phyloP scores from a whole-genome alignment of 306 rosid genomes.

The Quillaja saponaria region DNA sequence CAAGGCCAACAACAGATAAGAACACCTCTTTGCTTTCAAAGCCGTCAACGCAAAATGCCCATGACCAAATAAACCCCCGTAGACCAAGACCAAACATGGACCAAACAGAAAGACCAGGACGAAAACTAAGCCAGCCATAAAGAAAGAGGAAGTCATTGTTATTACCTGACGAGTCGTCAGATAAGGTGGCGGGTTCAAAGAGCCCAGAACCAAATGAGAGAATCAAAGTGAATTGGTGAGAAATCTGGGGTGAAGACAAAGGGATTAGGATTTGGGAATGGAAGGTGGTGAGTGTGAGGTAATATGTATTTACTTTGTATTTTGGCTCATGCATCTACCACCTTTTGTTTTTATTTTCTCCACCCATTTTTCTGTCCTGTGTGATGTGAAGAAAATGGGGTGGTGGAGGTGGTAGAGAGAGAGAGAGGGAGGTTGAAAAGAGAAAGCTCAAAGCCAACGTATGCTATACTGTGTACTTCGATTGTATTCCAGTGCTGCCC shows the following conservation, averaged over 20 bases:
- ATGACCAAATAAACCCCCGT: conserved; percentile 39
- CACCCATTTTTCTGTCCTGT: conserved; percentile 19
- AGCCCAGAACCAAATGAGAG: conserved; percentile 19
- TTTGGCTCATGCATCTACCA: conserved; percentile 93
- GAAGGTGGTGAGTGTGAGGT: conserved; percentile 62
- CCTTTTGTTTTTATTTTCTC: conserved; percentile 59
- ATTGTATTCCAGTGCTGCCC: conserved; percentile 56
- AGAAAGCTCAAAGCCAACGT: conserved; percentile 38
- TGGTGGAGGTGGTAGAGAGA: conserved; percentile 43
- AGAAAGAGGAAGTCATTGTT: conserved; percentile 34
- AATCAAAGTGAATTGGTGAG: conserved; percentile 30
- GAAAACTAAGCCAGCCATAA: conserved; percentile 7
- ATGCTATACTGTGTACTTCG: conserved; percentile 31
- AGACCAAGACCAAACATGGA: conserved; percentile 32
- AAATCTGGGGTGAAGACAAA: conserved; percentile 28
- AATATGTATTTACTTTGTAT: conserved; percentile 35
- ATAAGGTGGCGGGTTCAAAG: conserved; percentile 38
- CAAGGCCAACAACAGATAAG: conserved; percentile 29
- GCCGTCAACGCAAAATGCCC: conserved; percentile 63
- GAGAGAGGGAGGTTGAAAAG: conserved; percentile 25
- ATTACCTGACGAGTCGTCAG: conserved; percentile 43
- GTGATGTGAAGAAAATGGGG: conserved; percentile 37
- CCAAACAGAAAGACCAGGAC: conserved; percentile 13
- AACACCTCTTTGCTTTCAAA: conserved; percentile 17
- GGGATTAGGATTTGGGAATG: conserved; percentile 40